Percentiles rank a stretch among this genome's conserved stretches.
phyloP scores from a whole-genome alignment of 805 yeast genomes.

The Myxozyma kluyveri region DNA sequence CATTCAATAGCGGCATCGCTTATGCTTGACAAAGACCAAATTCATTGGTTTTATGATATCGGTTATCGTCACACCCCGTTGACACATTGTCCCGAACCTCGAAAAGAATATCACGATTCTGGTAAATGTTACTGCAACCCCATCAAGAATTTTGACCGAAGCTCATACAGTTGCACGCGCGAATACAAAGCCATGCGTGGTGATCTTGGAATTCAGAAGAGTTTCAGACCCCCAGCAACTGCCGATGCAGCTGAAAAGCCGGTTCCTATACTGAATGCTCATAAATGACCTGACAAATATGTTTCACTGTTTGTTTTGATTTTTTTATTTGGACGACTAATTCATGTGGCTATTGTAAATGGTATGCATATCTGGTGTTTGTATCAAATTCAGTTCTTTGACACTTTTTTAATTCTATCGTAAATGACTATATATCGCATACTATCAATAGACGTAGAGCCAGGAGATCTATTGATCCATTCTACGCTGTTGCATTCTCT shows the following conservation, averaged over 20 bases:
- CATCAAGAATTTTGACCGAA: constrained; percentile 20
- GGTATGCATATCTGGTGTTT: no score
- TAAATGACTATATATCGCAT: background rate
- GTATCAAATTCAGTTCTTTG: no score
- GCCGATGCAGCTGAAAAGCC: background rate
- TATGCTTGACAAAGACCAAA: constrained; percentile 55
- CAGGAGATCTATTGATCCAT: no score
- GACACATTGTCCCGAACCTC: constrained; percentile 29
- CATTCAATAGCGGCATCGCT: constrained; percentile 70
- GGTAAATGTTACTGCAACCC: constrained; percentile 28
- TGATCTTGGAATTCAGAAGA: constrained; percentile 3
- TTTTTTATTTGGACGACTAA: background rate
- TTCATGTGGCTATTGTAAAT: background rate
- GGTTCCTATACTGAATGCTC: no score
- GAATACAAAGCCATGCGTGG: constrained; percentile 21
- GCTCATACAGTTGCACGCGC: constrained; percentile 15
- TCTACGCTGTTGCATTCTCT: background rate
- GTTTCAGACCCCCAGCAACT: background rate
- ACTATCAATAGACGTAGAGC: background rate
- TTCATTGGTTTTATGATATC: constrained; percentile 76
- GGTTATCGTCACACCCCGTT: constrained; percentile 63
- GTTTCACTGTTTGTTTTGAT: background rate
- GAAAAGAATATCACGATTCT: constrained; percentile 17
- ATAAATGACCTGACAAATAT: background rate
- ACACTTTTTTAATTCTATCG: background rate